Evolutionary conservation across 208 protist species (phyloP).

Genomic region (Crithidia fasciculata): DNA sequence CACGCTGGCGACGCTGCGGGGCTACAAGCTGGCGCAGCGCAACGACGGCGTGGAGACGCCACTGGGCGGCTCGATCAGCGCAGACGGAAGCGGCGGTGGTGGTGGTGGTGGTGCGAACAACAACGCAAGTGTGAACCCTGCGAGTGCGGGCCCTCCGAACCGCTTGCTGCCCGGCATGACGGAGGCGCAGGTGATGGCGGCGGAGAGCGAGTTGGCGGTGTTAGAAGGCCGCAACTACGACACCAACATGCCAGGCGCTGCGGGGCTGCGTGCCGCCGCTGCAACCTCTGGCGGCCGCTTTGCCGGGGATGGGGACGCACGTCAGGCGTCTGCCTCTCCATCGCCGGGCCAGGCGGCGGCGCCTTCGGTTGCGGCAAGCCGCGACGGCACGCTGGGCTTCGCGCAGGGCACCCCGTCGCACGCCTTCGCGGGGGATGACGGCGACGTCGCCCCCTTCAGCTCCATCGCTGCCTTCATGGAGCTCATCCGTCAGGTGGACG

Average conservation of each 20-base stretch:
- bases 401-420: constrained; percentile 14
- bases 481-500: constrained; percentile 49
- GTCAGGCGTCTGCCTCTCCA: background rate
- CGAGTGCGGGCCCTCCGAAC: background rate
- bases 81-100: background rate
- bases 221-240: constrained; percentile 21
- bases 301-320: background rate
- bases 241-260: background rate
- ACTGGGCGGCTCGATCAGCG: background rate
- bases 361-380: background rate
- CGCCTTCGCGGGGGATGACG: constrained; percentile 20
- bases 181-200: constrained; percentile 56
- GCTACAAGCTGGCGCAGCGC: constrained; percentile 43
- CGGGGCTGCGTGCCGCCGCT: background rate
- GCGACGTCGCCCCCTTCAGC: constrained; percentile 55
- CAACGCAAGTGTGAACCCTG: background rate
- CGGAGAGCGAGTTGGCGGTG: constrained; percentile 57
- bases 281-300: background rate
- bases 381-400: background rate
- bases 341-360: background rate
- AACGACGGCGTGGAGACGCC: constrained; percentile 1
- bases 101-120: background rate
- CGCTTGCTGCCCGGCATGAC: constrained; percentile 30
- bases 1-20: constrained; percentile 75
- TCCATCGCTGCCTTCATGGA: constrained; percentile 61